phyloP scores from a whole-genome alignment of 208 protist genomes.

The Sergeia podlipaevii region DNA sequence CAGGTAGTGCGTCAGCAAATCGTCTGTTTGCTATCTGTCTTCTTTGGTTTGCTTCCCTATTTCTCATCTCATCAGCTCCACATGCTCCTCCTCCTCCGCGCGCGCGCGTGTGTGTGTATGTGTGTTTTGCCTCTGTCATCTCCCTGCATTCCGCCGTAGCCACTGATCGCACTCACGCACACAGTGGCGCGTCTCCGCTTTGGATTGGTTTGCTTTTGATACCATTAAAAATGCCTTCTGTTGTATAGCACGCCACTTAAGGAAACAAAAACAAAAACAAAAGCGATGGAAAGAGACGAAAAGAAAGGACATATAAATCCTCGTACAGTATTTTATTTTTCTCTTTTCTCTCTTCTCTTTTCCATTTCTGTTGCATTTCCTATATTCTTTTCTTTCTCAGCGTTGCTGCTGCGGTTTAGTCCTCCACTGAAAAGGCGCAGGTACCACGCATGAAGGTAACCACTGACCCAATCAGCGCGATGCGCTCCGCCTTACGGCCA shows the following conservation, averaged over 20 bases:
- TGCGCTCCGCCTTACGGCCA: conserved; percentile 52
- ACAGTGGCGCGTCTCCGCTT: no score
- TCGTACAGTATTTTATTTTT: conserved; percentile 3
- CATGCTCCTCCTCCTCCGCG: no score
- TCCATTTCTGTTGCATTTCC: conserved; percentile 2
- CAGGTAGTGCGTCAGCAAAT: no score
- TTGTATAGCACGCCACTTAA: background rate
- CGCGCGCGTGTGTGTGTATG: background rate
- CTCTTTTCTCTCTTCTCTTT: conserved; percentile 3
- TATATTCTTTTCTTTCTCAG: background rate
- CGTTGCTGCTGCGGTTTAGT: no score
- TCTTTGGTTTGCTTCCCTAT: background rate
- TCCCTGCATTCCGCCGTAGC: background rate
- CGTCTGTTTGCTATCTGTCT: no score
- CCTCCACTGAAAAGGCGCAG: conserved; percentile 52
- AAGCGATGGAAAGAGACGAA: background rate
- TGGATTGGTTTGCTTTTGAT: no score
- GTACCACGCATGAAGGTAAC: conserved; percentile 60
- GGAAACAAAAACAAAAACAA: background rate
- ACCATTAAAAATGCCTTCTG: no score
- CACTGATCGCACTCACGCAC: background rate
- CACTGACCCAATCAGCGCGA: conserved; percentile 48
- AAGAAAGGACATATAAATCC: background rate
- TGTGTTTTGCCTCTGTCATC: background rate
- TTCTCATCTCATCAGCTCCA: no score